A percentile compares a stretch with the other conserved stretches of the same genome.
Conservation (phyloP, 139 green algal species). For the Deuterostichococcus epilithicus region DNA sequence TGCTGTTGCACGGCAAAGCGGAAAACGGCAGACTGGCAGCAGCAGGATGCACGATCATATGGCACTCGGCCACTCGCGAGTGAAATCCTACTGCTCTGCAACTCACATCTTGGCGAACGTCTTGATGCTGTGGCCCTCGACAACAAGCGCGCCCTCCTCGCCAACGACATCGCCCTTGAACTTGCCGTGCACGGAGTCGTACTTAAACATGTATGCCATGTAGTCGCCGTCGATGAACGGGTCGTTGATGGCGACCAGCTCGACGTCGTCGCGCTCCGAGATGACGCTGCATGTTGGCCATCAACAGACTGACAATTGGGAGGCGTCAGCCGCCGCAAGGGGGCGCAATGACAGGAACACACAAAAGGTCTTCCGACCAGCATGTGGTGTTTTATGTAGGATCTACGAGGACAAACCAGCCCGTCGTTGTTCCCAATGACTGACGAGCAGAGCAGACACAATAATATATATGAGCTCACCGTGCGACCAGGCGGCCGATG, state of each 20-base stretch:
- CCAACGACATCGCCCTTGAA: slow-evolving; percentile 49
- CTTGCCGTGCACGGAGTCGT: slow-evolving; percentile 81
- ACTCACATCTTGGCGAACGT: slow-evolving; percentile 63
- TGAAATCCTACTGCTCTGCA: neutral
- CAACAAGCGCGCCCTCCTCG: slow-evolving; percentile 46
- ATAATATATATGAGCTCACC: neutral
- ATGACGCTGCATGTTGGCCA: slow-evolving; percentile 39
- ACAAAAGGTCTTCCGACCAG: neutral
- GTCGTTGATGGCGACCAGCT: slow-evolving; percentile 84
- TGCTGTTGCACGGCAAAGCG: neutral
- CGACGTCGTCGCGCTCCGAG: slow-evolving; percentile 63
- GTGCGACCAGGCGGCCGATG: slow-evolving; percentile 77
- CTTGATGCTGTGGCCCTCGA: slow-evolving; percentile 68
- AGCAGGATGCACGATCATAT: slow-evolving; percentile 16
- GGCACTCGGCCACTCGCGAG: too few species aligned
- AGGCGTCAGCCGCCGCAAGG: neutral
- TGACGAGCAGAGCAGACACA: too few species aligned
- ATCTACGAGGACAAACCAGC: too few species aligned
- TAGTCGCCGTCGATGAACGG: slow-evolving; percentile 75
- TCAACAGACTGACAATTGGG: slow-evolving; percentile 45
- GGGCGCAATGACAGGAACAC: neutral
- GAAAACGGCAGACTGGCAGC: neutral
- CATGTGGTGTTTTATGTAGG: too few species aligned
- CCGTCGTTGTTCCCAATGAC: too few species aligned
- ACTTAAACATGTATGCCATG: slow-evolving; percentile 57